Evolutionary conservation across 768 basidiomycete genomes (phyloP).

Genomic region (Trametes maxima): DNA sequence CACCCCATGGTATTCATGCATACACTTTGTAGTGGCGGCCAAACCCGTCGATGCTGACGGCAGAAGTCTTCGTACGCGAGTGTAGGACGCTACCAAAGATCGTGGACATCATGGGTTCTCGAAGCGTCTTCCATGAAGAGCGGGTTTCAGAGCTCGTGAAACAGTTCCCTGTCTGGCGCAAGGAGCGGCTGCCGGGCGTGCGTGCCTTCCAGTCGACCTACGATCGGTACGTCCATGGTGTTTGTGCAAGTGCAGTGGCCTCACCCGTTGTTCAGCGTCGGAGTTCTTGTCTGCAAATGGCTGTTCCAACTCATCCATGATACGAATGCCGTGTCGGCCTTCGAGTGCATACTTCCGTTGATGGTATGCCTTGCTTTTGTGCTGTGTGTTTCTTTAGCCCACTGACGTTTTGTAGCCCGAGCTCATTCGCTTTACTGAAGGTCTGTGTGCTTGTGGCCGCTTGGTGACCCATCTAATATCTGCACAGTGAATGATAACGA

Average conservation of each 20-base stretch:
- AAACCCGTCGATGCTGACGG: conserved; percentile 58
- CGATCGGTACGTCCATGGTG: conserved; percentile 54
- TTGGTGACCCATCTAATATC: neutral
- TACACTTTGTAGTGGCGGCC: conserved; percentile 59
- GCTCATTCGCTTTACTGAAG: conserved; percentile 73
- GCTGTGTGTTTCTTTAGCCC: neutral
- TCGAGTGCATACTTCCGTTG: conserved; percentile 81
- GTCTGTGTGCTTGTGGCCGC: conserved; percentile 37
- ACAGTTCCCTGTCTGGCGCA: conserved; percentile 69
- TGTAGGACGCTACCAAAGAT: conserved; percentile 57
- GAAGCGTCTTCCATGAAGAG: conserved; percentile 59
- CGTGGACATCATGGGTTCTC: conserved; percentile 76
- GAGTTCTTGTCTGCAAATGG: conserved; percentile 75
- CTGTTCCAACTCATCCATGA: conserved; percentile 75
- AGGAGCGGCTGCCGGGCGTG: conserved; percentile 69
- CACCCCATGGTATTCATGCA: neutral
- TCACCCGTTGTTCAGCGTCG: conserved; percentile 45
- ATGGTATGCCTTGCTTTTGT: conserved; percentile 52
- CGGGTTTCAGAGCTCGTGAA: conserved; percentile 63
- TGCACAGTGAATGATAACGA: conserved; percentile 69
- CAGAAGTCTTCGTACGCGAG: conserved; percentile 68
- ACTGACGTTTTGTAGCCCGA: conserved; percentile 52
- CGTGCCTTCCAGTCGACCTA: conserved; percentile 86
- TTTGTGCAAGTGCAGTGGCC: neutral
- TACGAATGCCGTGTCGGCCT: conserved; percentile 71